Conservation (phyloP, 1,284 basidiomycete species). For the Cutaneotrichosporon curvatum region DNA sequence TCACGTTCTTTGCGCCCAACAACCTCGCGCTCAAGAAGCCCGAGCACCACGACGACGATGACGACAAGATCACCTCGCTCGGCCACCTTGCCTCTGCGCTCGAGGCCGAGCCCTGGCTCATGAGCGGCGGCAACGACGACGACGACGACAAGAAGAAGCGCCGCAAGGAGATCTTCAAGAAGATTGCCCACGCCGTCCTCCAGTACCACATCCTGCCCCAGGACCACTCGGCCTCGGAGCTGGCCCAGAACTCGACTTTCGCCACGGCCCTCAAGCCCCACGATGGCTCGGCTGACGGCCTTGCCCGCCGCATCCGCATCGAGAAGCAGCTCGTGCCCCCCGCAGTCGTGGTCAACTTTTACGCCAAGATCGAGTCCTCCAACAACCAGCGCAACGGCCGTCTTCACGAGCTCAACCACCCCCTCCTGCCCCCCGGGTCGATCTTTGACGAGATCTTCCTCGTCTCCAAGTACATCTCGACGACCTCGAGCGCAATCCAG, state of each 20-base stretch:
- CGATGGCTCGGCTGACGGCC: slow-evolving; percentile 53
- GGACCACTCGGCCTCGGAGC: slow-evolving; percentile 45
- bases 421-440: slow-evolving; percentile 58
- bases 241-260: slow-evolving; percentile 57
- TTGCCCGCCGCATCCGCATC: slow-evolving; percentile 56
- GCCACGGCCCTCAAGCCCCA: slow-evolving; percentile 54
- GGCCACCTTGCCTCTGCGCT: slow-evolving; percentile 25
- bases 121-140: slow-evolving; percentile 7
- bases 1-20: slow-evolving; percentile 47
- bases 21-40: slow-evolving; percentile 42
- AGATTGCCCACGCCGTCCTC: slow-evolving; percentile 55
- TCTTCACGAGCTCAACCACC: slow-evolving; percentile 57
- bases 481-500: slow-evolving; percentile 57
- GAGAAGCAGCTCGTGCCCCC: slow-evolving; percentile 47
- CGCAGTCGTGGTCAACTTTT: slow-evolving; percentile 53
- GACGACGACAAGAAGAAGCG: slow-evolving; percentile 52
- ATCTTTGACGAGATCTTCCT: slow-evolving; percentile 57
- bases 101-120: slow-evolving; percentile 24
- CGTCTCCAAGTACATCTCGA: slow-evolving; percentile 54
- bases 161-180: slow-evolving; percentile 48
- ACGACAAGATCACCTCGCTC: slow-evolving; percentile 20
- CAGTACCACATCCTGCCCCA: slow-evolving; percentile 59
- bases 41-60: slow-evolving; percentile 35
- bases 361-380: slow-evolving; percentile 49
- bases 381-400: slow-evolving; percentile 58